Conservation (phyloP, 1,284 basidiomycete species). For the Naganishia albida region DNA sequence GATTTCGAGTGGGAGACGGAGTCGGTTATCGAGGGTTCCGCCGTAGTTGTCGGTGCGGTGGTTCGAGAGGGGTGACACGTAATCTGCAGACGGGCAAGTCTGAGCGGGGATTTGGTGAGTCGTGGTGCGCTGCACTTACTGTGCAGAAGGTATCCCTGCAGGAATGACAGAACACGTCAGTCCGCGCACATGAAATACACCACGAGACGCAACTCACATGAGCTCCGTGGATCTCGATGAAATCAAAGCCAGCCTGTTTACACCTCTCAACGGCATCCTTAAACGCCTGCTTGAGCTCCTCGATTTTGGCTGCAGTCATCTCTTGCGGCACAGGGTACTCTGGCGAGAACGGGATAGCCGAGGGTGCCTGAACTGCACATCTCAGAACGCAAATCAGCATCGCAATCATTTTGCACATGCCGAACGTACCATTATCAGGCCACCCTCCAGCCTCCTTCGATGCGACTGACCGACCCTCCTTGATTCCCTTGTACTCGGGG, state of each 20-base stretch:
- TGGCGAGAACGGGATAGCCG: slow-evolving; percentile 60
- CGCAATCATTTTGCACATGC: neutral
- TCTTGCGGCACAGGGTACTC: slow-evolving; percentile 62
- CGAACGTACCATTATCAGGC: slow-evolving; percentile 62
- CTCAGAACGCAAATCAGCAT: neutral
- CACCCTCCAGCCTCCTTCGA: slow-evolving; percentile 64
- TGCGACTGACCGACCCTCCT: slow-evolving; percentile 47
- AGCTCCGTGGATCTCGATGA: slow-evolving; percentile 74
- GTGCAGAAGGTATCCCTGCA: slow-evolving; percentile 33
- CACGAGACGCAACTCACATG: slow-evolving; percentile 55
- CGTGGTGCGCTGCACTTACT: too few species aligned
- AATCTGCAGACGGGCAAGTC: too few species aligned
- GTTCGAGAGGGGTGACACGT: slow-evolving; percentile 72
- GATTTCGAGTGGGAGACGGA: slow-evolving; percentile 67
- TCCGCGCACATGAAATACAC: too few species aligned
- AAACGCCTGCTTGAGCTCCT: slow-evolving; percentile 67
- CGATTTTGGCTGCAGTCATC: slow-evolving; percentile 62
- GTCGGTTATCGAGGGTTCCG: slow-evolving; percentile 71
- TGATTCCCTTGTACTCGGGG: slow-evolving; percentile 45
- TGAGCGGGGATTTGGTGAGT: slow-evolving; percentile 31
- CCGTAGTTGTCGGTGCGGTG: slow-evolving; percentile 69
- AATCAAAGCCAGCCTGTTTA: slow-evolving; percentile 70
- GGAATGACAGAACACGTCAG: slow-evolving; percentile 32
- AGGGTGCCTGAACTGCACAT: slow-evolving; percentile 58
- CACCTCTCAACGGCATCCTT: slow-evolving; percentile 64